Conservation (phyloP, 1,139 yeast species). For the Yamadazyma songkhlaensis region DNA sequence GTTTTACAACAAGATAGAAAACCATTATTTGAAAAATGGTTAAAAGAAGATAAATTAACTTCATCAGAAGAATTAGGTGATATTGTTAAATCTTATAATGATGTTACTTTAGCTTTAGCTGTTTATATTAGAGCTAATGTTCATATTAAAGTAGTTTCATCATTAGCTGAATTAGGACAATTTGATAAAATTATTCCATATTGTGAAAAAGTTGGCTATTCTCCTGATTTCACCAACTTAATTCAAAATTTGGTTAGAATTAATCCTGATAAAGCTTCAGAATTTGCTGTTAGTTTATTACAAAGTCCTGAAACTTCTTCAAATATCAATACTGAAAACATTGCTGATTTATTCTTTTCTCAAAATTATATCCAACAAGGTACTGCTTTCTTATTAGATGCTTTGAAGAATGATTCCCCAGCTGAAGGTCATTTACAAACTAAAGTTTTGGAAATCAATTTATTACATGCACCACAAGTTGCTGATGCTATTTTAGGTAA, state of each 20-base stretch:
- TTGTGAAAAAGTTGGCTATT: constrained; percentile 83
- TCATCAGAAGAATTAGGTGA: constrained; percentile 97
- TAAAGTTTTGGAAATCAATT: constrained; percentile 85
- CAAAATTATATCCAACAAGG: constrained; percentile 97
- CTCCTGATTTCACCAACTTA: constrained; percentile 87
- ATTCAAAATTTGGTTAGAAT: constrained; percentile 88
- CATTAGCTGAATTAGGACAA: constrained; percentile 94
- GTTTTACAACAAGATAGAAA: constrained; percentile 94
- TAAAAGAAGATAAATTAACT: constrained; percentile 90
- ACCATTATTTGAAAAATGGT: constrained; percentile 93
- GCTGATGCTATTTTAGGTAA: constrained; percentile 98
- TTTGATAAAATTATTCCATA: constrained; percentile 94
- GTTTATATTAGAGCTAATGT: constrained; percentile 84
- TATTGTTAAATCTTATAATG: constrained; percentile 79
- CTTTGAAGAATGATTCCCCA: constrained; percentile 90
- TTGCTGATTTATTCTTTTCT: constrained; percentile 91
- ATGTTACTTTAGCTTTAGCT: constrained; percentile 81
- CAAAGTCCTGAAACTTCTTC: constrained; percentile 49
- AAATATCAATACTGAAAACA: constrained; percentile 74
- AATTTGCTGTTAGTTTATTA: constrained; percentile 87
- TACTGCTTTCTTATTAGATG: constrained; percentile 96
- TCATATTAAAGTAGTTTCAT: constrained; percentile 87
- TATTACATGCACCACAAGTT: constrained; percentile 97
- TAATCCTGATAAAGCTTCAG: constrained; percentile 97
- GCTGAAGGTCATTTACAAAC: constrained; percentile 97